These are phyloP conservation scores for Amylostereum chailletii DNA, from an alignment of 1,284 basidiomycete species.

Conservation along the genomic window DNA sequence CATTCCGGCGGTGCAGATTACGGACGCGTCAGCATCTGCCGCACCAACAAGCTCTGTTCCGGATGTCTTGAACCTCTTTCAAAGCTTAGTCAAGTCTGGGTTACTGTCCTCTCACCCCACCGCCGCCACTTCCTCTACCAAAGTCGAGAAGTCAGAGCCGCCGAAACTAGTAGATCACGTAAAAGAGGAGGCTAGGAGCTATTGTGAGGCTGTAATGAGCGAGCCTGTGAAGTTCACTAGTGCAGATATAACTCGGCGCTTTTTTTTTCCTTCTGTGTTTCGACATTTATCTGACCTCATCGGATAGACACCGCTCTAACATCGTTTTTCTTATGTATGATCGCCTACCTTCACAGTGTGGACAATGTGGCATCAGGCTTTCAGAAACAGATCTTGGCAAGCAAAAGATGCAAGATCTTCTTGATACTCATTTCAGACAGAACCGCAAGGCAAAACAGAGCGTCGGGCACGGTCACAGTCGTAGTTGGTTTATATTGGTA, in stretches of 20 bases:
- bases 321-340: constrained; percentile 66
- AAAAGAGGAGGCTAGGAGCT: constrained; percentile 45
- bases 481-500: constrained; percentile 83
- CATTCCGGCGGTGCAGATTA: constrained; percentile 12
- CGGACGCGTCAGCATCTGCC: too few species aligned
- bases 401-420: constrained; percentile 77
- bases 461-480: constrained; percentile 78
- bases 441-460: constrained; percentile 86
- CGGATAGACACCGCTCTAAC: constrained; percentile 47
- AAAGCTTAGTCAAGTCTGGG: constrained; percentile 65
- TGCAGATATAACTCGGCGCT: constrained; percentile 68
- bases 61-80: constrained; percentile 46
- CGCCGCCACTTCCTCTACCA: constrained; percentile 25
- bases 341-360: constrained; percentile 77
- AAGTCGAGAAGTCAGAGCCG: constrained; percentile 25
- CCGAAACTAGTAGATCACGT: constrained; percentile 26
- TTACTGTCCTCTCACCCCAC: constrained; percentile 40
- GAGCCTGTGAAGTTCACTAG: constrained; percentile 64
- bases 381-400: constrained; percentile 64
- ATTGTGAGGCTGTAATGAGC: constrained; percentile 64
- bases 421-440: constrained; percentile 96
- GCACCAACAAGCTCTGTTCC: too few species aligned
- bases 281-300: constrained; percentile 6
- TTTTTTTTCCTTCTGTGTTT: constrained; percentile 4
- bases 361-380: constrained; percentile 90